These are phyloP conservation scores for Graphiopsis chlorocephala DNA, from an alignment of 2,329 filamentous ascomycete genomes.

Conservation along the genomic window DNA sequence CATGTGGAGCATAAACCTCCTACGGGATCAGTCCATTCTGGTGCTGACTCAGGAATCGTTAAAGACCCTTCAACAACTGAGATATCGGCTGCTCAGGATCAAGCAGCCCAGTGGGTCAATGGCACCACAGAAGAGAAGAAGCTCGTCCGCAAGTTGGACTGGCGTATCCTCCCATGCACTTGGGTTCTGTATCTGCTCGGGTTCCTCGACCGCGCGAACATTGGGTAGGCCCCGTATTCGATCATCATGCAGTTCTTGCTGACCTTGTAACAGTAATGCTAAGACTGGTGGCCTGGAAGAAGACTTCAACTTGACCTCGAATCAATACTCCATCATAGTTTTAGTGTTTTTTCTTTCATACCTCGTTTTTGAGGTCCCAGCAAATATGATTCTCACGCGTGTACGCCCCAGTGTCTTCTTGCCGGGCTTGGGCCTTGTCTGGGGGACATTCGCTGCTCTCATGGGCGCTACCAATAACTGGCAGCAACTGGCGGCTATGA, in stretches of 20 bases:
- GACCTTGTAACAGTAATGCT: not conserved
- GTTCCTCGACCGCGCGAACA: conserved; percentile 19
- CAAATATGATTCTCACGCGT: conserved; percentile 66
- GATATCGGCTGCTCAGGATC: not conserved
- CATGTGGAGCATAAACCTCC: not conserved
- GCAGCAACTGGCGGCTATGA: conserved; percentile 52
- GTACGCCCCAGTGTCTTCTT: conserved; percentile 50
- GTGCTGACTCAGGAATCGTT: not conserved
- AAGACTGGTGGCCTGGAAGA: conserved; percentile 43
- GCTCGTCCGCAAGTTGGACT: conserved; percentile 68
- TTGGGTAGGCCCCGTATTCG: conserved; percentile 16
- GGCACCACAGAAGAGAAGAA: conserved; percentile 43
- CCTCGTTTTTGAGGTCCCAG: conserved; percentile 67
- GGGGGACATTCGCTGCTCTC: conserved; percentile 61
- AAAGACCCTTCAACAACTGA: not conserved
- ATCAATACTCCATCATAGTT: conserved; percentile 46
- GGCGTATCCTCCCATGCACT: conserved; percentile 63
- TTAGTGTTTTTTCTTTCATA: conserved; percentile 74
- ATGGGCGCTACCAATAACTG: conserved; percentile 62
- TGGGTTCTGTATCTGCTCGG: conserved; percentile 45
- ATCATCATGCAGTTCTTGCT: not conserved
- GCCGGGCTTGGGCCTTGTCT: conserved; percentile 45
- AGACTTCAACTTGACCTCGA: conserved; percentile 30
- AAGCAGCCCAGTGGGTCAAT: not conserved
- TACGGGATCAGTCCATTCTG: not conserved